Percentiles rank a stretch among this genome's conserved stretches.
These are phyloP conservation scores for Ustilago sp. DNA, from an alignment of 1,284 basidiomycete genomes.

Conservation along the genomic window DNA sequence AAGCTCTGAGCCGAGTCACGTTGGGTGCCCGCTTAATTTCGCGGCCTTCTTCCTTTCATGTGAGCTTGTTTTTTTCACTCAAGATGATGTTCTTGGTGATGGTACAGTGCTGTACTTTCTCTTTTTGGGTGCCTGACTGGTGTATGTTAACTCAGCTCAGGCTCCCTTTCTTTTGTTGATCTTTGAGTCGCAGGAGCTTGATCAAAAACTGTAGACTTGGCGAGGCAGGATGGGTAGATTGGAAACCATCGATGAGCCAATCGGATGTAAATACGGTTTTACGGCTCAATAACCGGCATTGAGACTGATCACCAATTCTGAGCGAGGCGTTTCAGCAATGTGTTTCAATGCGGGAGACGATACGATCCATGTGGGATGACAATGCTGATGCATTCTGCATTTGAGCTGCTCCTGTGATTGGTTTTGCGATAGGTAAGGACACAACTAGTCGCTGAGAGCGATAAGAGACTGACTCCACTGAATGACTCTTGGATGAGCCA, in stretches of 20 bases:
- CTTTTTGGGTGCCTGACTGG: neutral
- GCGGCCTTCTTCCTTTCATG: constrained; percentile 11
- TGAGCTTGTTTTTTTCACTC: neutral
- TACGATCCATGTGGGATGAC: constrained; percentile 1
- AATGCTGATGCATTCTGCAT: neutral
- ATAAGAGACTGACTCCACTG: constrained; percentile 56
- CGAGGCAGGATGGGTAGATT: neutral
- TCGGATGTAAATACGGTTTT: neutral
- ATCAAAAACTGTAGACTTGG: too few relatives aligned
- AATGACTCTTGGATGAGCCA: constrained; percentile 64
- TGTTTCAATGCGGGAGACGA: neutral
- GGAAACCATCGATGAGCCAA: neutral
- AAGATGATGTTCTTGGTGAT: too few relatives aligned
- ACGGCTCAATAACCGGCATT: constrained; percentile 3
- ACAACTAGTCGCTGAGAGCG: constrained; percentile 25
- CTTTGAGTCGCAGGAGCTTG: neutral
- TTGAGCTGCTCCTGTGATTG: constrained; percentile 12
- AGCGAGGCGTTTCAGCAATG: neutral
- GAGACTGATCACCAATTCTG: neutral
- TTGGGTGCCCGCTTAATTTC: constrained; percentile 22
- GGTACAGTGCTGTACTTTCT: neutral
- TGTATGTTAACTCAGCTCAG: neutral
- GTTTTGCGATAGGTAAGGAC: neutral
- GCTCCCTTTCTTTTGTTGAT: neutral
- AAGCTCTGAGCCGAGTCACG: constrained; percentile 12